Evolutionary conservation across 2,329 filamentous ascomycete genomes (phyloP).

Genomic region (Colletotrichum orbiculare): DNA sequence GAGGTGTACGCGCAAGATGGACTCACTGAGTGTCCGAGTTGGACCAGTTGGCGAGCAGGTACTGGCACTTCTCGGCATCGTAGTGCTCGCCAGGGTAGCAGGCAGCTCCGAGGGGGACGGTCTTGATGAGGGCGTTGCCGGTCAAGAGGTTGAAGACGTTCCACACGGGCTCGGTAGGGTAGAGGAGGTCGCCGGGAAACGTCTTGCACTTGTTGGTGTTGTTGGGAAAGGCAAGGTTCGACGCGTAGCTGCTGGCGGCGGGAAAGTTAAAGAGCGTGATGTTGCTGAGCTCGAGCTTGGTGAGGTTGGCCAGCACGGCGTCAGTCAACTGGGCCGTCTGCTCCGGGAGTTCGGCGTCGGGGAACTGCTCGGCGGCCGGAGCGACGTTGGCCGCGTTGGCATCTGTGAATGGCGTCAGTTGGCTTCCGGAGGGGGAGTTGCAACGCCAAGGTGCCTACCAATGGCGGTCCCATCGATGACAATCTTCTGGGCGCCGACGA

Average conservation of each 20-base stretch:
- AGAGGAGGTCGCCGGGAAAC: slow-evolving; percentile 44
- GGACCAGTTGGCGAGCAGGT: slow-evolving; percentile 43
- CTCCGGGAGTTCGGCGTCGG: slow-evolving; percentile 24
- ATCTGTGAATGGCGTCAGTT: background rate
- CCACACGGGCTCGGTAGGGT: slow-evolving; percentile 43
- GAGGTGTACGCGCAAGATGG: background rate
- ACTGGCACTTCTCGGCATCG: slow-evolving; percentile 42
- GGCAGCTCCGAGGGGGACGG: slow-evolving; percentile 45
- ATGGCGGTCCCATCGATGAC: slow-evolving; percentile 39
- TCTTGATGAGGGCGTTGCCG: slow-evolving; percentile 46
- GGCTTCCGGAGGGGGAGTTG: background rate
- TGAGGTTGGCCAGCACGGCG: slow-evolving; percentile 45
- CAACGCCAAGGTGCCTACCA: slow-evolving; percentile 32
- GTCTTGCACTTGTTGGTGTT: slow-evolving; percentile 47
- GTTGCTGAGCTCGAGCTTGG: slow-evolving; percentile 43
- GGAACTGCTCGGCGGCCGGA: slow-evolving; percentile 36
- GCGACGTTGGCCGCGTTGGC: slow-evolving; percentile 38
- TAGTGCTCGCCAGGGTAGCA: slow-evolving; percentile 46
- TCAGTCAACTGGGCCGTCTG: slow-evolving; percentile 49
- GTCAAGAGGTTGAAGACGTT: slow-evolving; percentile 48
- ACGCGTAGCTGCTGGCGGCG: slow-evolving; percentile 22
- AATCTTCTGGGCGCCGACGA: slow-evolving; percentile 41
- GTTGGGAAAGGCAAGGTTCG: slow-evolving; percentile 37
- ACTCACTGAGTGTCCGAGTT: slow-evolving; percentile 40
- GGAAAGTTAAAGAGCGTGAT: slow-evolving; percentile 49